Conservation (phyloP, 2,329 filamentous ascomycete species). For the Graphiopsis chlorocephala region DNA sequence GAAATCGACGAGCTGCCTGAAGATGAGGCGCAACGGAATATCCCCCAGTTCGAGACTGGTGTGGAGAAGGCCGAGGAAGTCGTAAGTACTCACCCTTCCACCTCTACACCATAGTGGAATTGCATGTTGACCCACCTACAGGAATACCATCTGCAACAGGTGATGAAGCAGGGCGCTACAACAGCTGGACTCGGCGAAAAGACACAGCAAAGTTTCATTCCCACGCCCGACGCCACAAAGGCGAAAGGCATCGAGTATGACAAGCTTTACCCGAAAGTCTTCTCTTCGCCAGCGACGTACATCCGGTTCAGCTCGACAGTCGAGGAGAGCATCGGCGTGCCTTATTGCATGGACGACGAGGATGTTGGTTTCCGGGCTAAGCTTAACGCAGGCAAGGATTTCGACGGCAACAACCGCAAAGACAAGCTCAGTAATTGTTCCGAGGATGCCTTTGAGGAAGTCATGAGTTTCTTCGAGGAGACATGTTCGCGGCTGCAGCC, state of each 20-base stretch:
- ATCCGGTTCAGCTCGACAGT: slow-evolving; percentile 98
- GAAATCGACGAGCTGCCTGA: slow-evolving; percentile 83
- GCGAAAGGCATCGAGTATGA: slow-evolving; percentile 74
- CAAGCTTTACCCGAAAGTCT: slow-evolving; percentile 75
- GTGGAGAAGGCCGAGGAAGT: slow-evolving; percentile 97
- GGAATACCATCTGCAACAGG: slow-evolving; percentile 95
- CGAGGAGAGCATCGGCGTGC: slow-evolving; percentile 85
- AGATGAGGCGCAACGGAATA: slow-evolving; percentile 77
- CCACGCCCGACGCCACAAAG: slow-evolving; percentile 62
- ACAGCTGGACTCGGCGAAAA: slow-evolving; percentile 56
- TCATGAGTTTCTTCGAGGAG: slow-evolving; percentile 94
- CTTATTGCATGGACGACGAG: slow-evolving; percentile 92
- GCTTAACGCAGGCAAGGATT: slow-evolving; percentile 74
- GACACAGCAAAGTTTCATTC: slow-evolving; percentile 61
- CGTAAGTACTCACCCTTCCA: slow-evolving; percentile 59
- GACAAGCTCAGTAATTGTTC: slow-evolving; percentile 61
- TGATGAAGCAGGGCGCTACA: slow-evolving; percentile 56
- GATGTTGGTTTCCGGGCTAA: slow-evolving; percentile 81
- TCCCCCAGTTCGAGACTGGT: slow-evolving; percentile 84
- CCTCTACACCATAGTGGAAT: neutral
- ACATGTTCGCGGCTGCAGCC: slow-evolving; percentile 80
- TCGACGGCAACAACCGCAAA: slow-evolving; percentile 34
- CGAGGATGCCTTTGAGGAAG: slow-evolving; percentile 88
- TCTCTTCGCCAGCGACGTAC: slow-evolving; percentile 84
- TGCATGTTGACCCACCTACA: slow-evolving; percentile 28